Evolutionary conservation across 148 eudicot species (phyloP), one percentile per base, ranked within the genome.

Genomic region (Pouteria glomerata): DNA sequence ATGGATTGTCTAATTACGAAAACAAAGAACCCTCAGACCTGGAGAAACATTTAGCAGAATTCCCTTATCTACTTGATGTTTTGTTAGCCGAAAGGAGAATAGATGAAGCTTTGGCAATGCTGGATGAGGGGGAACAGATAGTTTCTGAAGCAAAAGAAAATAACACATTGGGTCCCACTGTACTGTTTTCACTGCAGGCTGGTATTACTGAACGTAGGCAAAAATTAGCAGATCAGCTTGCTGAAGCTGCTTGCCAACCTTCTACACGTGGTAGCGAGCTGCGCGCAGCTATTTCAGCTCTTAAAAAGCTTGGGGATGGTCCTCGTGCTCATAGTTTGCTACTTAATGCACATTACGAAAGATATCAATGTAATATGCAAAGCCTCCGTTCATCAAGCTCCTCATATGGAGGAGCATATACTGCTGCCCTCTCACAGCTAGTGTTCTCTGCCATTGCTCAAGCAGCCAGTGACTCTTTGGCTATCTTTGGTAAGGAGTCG

Each of bases 401-500:
- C 77, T 95, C 98, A 53, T 95, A 95, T 81, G 97, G 98, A 78
- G 98, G 98, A 81, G 98, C 98, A 74, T 91, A 95, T 76, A 95
- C 97, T n/a, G 96, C 98, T 60, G 98, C 98, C 18, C 91, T 95
- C 48, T 89, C 98, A 19, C 98, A 95, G 86, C 84, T 91, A 68
- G 93, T 91, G 50, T 91, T 95, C 73, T 95, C 98, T 76, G 86
- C 96, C 77, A 89, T 95, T 81, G 88, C 91, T 57, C 97, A 91
- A 79, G 93, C 97, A 18, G 90, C 93, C 27, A 89, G 84, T 69
- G 98, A 95, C 85, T 94, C 97, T 31, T 57, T 79, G 68, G 66
- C 88, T 37, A 95, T 95, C 65, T 95, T 94, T 79, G 96, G 93
- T 39, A 75, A 81, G 76, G 98, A 95, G 79, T 85, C 86, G 33